Evolutionary conservation across 2,329 filamentous ascomycete genomes (phyloP).

Genomic region (Botrytis fragariae): DNA sequence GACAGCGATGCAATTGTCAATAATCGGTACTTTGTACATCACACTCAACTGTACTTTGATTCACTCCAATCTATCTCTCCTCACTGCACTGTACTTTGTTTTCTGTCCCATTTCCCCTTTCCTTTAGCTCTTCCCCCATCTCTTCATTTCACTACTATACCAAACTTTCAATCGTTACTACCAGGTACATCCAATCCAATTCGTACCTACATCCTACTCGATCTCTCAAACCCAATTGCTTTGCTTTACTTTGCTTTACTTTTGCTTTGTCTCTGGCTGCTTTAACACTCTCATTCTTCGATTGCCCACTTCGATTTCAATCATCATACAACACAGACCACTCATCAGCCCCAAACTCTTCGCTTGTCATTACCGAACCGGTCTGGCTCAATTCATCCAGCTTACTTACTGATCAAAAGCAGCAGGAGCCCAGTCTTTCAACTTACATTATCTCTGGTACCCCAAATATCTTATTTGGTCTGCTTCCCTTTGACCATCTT

Average conservation of each 20-base stretch:
- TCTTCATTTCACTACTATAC: not conserved
- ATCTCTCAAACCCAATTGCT: not conserved
- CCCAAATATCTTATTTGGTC: conserved; percentile 17
- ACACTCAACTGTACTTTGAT: not conserved
- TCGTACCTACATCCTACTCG: not conserved
- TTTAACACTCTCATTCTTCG: not conserved
- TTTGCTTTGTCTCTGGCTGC: not conserved
- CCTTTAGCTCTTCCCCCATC: not conserved
- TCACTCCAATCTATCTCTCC: not conserved
- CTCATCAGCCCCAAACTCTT: not conserved
- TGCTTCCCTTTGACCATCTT: conserved; percentile 15
- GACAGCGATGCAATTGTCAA: not conserved
- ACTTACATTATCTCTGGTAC: conserved; percentile 19
- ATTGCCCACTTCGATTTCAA: not conserved
- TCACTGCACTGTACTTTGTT: not conserved
- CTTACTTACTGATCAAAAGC: conserved; percentile 16
- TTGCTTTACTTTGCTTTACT: not conserved
- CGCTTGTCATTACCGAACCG: conserved; percentile 9
- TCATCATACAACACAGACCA: not conserved
- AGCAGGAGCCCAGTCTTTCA: conserved; percentile 17
- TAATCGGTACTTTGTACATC: not conserved
- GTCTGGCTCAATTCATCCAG: not conserved
- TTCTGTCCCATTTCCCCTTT: not conserved
- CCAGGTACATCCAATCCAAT: not conserved
- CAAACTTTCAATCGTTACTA: not conserved